Base-by-base conservation (phyloP, 2,329 filamentous ascomycete genomes). In the Exophiala alcalophila region DNA sequence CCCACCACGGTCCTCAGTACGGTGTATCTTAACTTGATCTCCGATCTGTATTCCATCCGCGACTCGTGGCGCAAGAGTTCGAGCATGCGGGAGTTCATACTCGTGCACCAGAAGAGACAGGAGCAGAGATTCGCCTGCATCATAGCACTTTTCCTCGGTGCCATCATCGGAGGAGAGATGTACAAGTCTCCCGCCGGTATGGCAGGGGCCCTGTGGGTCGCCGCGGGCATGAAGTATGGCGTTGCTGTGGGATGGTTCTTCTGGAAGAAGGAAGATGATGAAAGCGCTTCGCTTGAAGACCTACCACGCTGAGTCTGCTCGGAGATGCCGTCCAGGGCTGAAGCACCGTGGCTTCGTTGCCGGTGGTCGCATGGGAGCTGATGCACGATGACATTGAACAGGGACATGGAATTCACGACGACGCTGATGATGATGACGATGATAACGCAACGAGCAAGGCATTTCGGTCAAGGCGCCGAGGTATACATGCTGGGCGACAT, bases 1-100 rank as follows among this genome's bases (percentile, higher is more conserved):
- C 68, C 68, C 10, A 69, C 67, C 6, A 67, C 70, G 11, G 68
- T 71, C 4, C 51, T 71, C 50, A 71, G 68, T 8, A 69, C 66
- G 29, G 58, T 70, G 10, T 71, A 69, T 46, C 69, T 67, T 50
- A 68, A 71, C 47, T 63, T 70, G 31, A 65, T 65, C 2, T 64
- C 65, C 4, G 68, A 71, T 44, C 61, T 65, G 9, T 62, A 60
- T 28, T 50, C 45, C 15, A 37, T 69, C 18, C 50, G 51, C 1
- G 54, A 51, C 3, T 58, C 57, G 36, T 61, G 65, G n/a, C 57
- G 54, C 11, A 50, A 59, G 28, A 70, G 69, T 45, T 58, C 59
- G 56, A 64, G 18, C 63, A 65, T 52, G 54, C 64, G 26, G 59
- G 66, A 23, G 43, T 67, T 55, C 24, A 25, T 54, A n/a, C 37